Evolutionary conservation across 2,329 filamentous ascomycete species (phyloP).

Genomic region (Monilinia laxa): DNA sequence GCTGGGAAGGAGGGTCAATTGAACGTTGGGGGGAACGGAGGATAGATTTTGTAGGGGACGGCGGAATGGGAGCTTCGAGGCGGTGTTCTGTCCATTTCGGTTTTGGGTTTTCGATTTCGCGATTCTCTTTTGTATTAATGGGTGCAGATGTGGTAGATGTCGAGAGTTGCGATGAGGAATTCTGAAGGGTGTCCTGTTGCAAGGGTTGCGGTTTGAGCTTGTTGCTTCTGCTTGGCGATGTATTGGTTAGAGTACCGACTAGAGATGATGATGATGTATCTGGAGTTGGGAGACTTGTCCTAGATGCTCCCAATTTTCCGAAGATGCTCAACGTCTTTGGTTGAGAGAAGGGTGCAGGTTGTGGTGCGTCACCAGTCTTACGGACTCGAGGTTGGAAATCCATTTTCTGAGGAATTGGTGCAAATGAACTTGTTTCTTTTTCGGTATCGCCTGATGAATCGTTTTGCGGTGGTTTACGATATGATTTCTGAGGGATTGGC

Average conservation of each 20-base stretch:
- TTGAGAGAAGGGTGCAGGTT: slow-evolving; percentile 26
- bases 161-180: background rate
- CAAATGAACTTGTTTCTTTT: slow-evolving; percentile 25
- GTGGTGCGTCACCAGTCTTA: slow-evolving; percentile 15
- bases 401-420: slow-evolving; percentile 37
- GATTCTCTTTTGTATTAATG: slow-evolving; percentile 30
- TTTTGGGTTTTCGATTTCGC: slow-evolving; percentile 23
- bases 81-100: slow-evolving; percentile 35
- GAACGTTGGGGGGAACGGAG: slow-evolving; percentile 38
- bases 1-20: slow-evolving; percentile 17
- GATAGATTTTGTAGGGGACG: slow-evolving; percentile 39
- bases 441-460: background rate
- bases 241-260: slow-evolving; percentile 26
- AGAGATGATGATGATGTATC: slow-evolving; percentile 26
- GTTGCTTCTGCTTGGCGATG: slow-evolving; percentile 32
- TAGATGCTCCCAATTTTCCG: background rate
- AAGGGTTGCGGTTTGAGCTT: slow-evolving; percentile 18
- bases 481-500: background rate
- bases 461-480: background rate
- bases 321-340: slow-evolving; percentile 22
- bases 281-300: slow-evolving; percentile 17
- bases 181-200: background rate
- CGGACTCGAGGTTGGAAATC: slow-evolving; percentile 36
- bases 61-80: slow-evolving; percentile 21
- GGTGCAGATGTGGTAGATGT: slow-evolving; percentile 16